Evolutionary conservation across 768 basidiomycete species (phyloP), one percentile per base, ranked within the genome.

Genomic region (Pleurotus tuber-regium): DNA sequence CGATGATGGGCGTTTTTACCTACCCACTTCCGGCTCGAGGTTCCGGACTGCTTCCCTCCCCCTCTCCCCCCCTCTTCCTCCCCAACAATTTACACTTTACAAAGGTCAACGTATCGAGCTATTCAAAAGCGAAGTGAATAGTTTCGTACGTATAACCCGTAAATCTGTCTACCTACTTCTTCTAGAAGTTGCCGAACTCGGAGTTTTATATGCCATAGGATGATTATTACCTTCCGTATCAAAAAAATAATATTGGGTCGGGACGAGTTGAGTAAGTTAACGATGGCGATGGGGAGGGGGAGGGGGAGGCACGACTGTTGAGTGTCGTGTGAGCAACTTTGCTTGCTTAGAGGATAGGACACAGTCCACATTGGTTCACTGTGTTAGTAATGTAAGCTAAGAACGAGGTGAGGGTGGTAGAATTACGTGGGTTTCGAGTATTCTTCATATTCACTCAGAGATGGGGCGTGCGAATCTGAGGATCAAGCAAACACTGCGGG

Each of bases 401-500:
- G 43, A 24, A 5, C n/a, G 25, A 44, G 24, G 43, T 12, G 26
- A 14, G 36, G n/a, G 36, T 18, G 36, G 12, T 8, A 18, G n/a
- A 18, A 44, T 44, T 44, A 44, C 43, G 43, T 44, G 43, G 6
- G 36, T 16, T n/a, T 38, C n/a, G 19, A 16, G 5, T 16, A 38
- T 16, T 38, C 36, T 16, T 38, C 36, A 38, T 16, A 38, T 18
- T 38, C n/a, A n/a, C n/a, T n/a, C n/a, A n/a, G n/a, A n/a, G n/a
- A n/a, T n/a, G n/a, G n/a, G n/a, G n/a, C n/a, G n/a, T 25, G 43
- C 26, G 43, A 44, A 44, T 44, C 43, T 44, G 43, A 44, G 43
- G 43, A 44, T 44, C 43, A 44, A 19, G 43, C n/a, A 29, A 29
- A n/a, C 19, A 24, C 11, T 29, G 24, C 25, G 6, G 19, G 14